phyloP scores from a whole-genome alignment of 768 basidiomycete genomes.

The Punctularia strigosozonata region DNA sequence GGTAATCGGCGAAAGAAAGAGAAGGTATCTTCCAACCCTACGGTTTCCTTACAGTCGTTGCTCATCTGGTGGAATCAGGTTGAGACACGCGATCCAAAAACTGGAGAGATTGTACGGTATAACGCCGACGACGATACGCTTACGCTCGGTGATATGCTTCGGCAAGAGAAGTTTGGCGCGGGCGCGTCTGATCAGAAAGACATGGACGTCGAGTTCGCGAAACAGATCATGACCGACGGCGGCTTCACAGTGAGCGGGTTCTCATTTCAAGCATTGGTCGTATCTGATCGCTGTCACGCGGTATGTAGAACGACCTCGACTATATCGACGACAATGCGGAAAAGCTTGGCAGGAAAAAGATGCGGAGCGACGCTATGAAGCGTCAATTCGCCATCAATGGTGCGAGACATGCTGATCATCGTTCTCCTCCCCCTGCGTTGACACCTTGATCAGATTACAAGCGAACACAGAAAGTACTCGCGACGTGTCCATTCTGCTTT shows the following conservation, averaged over 20 bases:
- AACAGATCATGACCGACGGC: constrained; percentile 77
- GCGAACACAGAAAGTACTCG: constrained; percentile 80
- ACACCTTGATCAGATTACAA: constrained; percentile 64
- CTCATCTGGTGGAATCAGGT: constrained; percentile 30
- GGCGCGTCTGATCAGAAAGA: constrained; percentile 88
- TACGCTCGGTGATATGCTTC: constrained; percentile 82
- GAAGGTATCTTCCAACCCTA: constrained; percentile 28
- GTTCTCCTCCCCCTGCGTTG: constrained; percentile 1
- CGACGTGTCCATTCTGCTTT: constrained; percentile 81
- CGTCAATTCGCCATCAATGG: constrained; percentile 94
- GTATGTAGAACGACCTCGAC: constrained; percentile 65
- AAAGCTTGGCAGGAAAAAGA: constrained; percentile 82
- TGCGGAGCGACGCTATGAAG: constrained; percentile 95
- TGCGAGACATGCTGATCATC: constrained; percentile 24
- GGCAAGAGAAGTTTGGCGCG: constrained; percentile 85
- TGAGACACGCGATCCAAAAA: constrained; percentile 83
- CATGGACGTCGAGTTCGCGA: constrained; percentile 81
- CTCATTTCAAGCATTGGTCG: background rate
- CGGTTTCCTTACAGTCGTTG: constrained; percentile 2
- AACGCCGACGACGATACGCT: constrained; percentile 85
- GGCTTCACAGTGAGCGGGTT: constrained; percentile 59
- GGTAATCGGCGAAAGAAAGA: constrained; percentile 78
- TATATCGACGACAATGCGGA: constrained; percentile 98
- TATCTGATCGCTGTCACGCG: constrained; percentile 1
- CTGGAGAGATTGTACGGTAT: constrained; percentile 79